phyloP scores from a whole-genome alignment of 2,329 filamentous ascomycete species.

The Karstenula rhodostoma region DNA sequence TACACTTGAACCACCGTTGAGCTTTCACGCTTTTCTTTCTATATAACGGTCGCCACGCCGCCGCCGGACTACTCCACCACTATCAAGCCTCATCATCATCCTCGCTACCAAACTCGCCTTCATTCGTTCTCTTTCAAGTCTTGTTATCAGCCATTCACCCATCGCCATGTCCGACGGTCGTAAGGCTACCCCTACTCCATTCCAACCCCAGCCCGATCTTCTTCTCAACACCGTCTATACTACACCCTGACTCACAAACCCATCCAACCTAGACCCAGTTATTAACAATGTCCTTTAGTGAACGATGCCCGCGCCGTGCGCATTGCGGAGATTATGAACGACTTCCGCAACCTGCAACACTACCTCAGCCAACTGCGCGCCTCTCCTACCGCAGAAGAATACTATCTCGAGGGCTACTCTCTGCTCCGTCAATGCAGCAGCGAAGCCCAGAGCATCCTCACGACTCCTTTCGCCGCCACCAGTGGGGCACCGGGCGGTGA shows the following conservation, averaged over 20 bases:
- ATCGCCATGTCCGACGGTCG: conserved; percentile 64
- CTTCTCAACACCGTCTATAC: not conserved
- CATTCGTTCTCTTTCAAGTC: conserved; percentile 6
- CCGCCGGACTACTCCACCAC: conserved; percentile 30
- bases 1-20: conserved; percentile 38
- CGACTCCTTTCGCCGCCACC: conserved; percentile 60
- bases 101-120: conserved; percentile 9
- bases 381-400: conserved; percentile 62
- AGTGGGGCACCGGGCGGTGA: conserved; percentile 54
- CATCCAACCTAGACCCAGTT: not conserved
- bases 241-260: not conserved
- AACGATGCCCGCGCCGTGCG: conserved; percentile 70
- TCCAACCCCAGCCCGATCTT: not conserved
- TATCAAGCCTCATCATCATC: conserved; percentile 25
- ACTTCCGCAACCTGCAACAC: conserved; percentile 68
- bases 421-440: conserved; percentile 64
- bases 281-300: conserved; percentile 53
- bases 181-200: conserved; percentile 49
- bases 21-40: conserved; percentile 23
- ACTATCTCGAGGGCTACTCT: conserved; percentile 66
- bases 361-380: conserved; percentile 65
- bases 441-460: conserved; percentile 64
- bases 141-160: conserved; percentile 19
- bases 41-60: conserved; percentile 48
- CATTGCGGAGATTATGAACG: conserved; percentile 69